These are phyloP conservation scores for Phytophthora vignae DNA, from an alignment of 352 stramenopile genomes.

Conservation along the genomic window DNA sequence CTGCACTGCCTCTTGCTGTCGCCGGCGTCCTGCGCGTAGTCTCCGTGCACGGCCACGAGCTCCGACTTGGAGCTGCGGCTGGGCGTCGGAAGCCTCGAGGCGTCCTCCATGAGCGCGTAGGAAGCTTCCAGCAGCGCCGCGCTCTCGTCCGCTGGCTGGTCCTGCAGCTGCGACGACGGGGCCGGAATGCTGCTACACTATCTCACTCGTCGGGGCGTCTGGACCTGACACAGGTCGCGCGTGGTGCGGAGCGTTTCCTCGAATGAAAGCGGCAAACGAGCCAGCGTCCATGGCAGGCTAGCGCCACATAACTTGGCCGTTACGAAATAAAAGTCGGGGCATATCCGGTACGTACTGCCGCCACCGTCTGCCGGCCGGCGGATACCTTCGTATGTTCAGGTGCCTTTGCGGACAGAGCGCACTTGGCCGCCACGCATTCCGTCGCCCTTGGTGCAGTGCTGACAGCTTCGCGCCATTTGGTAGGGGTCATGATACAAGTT, in stretches of 20 bases:
- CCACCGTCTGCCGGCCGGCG: not conserved
- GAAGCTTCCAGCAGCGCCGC: slow-evolving; percentile 25
- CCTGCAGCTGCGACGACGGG: slow-evolving; percentile 18
- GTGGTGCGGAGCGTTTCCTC: slow-evolving; percentile 13
- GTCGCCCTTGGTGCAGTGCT: not conserved
- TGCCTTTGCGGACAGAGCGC: not conserved
- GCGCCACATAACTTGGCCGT: slow-evolving; percentile 17
- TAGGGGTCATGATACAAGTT: not conserved
- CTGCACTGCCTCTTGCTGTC: slow-evolving; percentile 17
- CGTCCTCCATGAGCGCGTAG: slow-evolving; percentile 47
- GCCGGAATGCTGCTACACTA: slow-evolving; percentile 35
- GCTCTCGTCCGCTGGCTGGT: slow-evolving; percentile 24
- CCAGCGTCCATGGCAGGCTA: slow-evolving; percentile 1
- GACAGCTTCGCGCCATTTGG: slow-evolving; percentile 11
- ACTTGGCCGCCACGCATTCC: not conserved
- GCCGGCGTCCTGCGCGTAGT: slow-evolving; percentile 18
- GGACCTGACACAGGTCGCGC: not conserved
- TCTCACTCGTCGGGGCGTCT: not conserved
- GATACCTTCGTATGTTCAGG: not conserved
- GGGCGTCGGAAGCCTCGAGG: slow-evolving; percentile 5
- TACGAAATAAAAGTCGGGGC: slow-evolving; percentile 22
- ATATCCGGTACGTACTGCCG: slow-evolving; percentile 8
- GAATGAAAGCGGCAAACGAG: slow-evolving; percentile 8
- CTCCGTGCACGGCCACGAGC: slow-evolving; percentile 17
- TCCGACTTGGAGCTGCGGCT: slow-evolving; percentile 41